These are phyloP conservation scores for Gamarada debralockiae DNA, from an alignment of 495 filamentous ascomycete species.

Conservation along the genomic window DNA sequence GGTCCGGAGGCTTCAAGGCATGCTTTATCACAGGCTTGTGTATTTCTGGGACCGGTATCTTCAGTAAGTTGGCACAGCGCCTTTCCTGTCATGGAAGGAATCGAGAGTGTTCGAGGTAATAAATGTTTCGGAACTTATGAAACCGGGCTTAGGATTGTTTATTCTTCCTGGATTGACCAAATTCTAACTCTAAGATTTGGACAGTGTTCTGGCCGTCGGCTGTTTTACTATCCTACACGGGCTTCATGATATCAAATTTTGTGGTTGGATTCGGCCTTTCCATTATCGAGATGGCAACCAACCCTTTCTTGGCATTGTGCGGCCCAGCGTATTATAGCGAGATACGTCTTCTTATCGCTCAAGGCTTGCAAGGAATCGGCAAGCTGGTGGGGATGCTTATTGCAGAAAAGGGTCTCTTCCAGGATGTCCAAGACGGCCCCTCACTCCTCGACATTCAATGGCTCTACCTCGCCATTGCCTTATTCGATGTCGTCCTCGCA, in stretches of 20 bases:
- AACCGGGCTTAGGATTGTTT: too few relatives aligned
- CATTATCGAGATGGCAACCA: slow-evolving; percentile 61
- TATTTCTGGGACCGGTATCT: not conserved
- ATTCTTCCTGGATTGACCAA: not conserved
- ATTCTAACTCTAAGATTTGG: not conserved
- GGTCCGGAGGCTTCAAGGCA: slow-evolving; percentile 51
- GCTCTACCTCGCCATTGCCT: slow-evolving; percentile 70
- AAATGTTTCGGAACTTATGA: too few relatives aligned
- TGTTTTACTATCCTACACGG: slow-evolving; percentile 56
- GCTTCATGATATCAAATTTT: slow-evolving; percentile 60
- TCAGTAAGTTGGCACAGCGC: slow-evolving; percentile 11
- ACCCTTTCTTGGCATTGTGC: slow-evolving; percentile 63
- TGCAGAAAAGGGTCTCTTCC: slow-evolving; percentile 68
- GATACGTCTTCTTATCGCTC: slow-evolving; percentile 60
- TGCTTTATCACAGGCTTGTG: slow-evolving; percentile 44
- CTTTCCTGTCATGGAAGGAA: too few relatives aligned
- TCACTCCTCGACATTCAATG: slow-evolving; percentile 65
- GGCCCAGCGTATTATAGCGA: slow-evolving; percentile 45
- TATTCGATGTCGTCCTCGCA: slow-evolving; percentile 63
- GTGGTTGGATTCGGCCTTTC: slow-evolving; percentile 64
- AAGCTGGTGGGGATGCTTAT: slow-evolving; percentile 62
- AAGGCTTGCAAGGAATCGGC: slow-evolving; percentile 65
- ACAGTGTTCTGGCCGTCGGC: slow-evolving; percentile 63
- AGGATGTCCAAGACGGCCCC: slow-evolving; percentile 20
- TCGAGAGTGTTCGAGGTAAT: too few relatives aligned